Percentiles rank a stretch among this genome's conserved stretches.
These are phyloP conservation scores for Aspergillus amoenus DNA, from an alignment of 2,329 filamentous ascomycete species.

Conservation along the genomic window DNA sequence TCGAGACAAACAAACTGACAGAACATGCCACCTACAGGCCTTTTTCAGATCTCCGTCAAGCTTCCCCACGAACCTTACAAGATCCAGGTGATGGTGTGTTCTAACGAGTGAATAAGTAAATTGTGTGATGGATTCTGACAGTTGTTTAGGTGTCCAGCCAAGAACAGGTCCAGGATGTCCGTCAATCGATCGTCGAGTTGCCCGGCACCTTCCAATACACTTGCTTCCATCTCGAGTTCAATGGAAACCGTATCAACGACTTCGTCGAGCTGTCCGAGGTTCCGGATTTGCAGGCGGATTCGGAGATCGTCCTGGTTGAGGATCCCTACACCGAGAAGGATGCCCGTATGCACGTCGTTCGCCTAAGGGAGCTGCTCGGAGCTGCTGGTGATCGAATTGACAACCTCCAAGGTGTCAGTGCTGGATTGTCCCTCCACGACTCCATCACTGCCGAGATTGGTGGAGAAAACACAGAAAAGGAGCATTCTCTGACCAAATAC, in stretches of 20 bases:
- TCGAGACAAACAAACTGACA: not conserved
- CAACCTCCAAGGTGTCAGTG: constrained; percentile 77
- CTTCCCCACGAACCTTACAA: constrained; percentile 77
- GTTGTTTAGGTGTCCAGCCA: constrained; percentile 72
- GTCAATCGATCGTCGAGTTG: constrained; percentile 92
- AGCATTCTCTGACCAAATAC: constrained; percentile 67
- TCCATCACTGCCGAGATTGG: constrained; percentile 58
- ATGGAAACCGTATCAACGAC: constrained; percentile 88
- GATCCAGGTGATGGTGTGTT: constrained; percentile 79
- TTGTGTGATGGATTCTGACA: constrained; percentile 9
- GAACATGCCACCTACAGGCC: constrained; percentile 35
- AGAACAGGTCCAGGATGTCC: constrained; percentile 96
- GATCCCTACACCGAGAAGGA: constrained; percentile 99
- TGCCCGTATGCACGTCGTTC: constrained; percentile 87
- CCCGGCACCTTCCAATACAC: constrained; percentile 95
- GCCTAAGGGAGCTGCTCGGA: constrained; percentile 88
- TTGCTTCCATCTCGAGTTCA: constrained; percentile 95
- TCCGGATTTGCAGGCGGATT: constrained; percentile 70
- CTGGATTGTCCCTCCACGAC: constrained; percentile 85
- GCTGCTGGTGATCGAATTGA: constrained; percentile 87
- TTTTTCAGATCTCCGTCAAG: constrained; percentile 73
- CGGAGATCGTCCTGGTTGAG: constrained; percentile 79
- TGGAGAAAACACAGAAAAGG: constrained; percentile 41
- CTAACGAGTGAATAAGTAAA: constrained; percentile 19
- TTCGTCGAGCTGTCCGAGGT: constrained; percentile 91